These are phyloP conservation scores for Smittium culicis DNA, from an alignment of 371 early-diverging fungal genomes.

Conservation along the genomic window DNA sequence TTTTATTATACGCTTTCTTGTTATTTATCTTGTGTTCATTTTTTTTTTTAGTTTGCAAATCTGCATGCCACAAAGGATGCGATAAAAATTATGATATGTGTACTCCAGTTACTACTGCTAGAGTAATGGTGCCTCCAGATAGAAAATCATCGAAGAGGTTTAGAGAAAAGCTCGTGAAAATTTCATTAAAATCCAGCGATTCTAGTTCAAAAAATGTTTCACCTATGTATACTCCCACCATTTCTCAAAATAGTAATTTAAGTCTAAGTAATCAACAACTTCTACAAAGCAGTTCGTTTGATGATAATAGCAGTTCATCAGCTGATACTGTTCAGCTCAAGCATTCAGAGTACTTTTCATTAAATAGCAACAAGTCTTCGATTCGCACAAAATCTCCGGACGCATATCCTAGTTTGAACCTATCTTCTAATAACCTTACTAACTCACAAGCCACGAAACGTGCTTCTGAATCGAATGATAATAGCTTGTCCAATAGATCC, in stretches of 20 bases:
- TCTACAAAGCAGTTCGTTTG: no score
- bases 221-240: background rate
- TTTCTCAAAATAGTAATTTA: background rate
- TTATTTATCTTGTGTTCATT: no score
- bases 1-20: background rate
- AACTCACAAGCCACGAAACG: no score
- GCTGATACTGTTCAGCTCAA: no score
- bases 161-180: background rate
- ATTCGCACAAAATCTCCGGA: no score
- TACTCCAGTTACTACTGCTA: background rate
- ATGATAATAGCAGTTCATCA: no score
- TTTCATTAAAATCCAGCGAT: background rate
- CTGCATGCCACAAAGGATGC: slow-evolving; percentile 1
- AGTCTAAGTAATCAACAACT: background rate
- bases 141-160: slow-evolving; percentile 11
- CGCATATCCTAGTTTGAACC: no score
- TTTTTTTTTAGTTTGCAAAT: slow-evolving; percentile 5
- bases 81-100: background rate
- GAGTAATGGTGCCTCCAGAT: background rate
- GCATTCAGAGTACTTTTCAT: no score
- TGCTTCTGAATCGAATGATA: no score
- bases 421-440: no score
- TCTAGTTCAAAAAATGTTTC: background rate
- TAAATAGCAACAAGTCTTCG: no score
- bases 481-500: no score